Evolutionary conservation across 176 grass and related monocot species (phyloP).

Genomic region (Melocanna baccifera): DNA sequence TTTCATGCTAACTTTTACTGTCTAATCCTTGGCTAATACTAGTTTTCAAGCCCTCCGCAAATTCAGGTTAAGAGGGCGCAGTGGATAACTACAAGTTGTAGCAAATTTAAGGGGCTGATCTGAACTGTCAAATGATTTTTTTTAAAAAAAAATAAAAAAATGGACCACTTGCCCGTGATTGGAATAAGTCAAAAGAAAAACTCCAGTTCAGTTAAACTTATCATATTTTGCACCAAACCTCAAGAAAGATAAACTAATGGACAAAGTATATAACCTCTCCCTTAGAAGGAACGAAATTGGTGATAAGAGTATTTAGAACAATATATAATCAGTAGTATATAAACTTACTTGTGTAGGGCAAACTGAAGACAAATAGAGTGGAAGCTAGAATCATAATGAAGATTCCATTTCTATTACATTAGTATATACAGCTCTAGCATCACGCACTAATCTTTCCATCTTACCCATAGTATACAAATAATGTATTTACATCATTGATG

Average conservation of each 20-base stretch:
- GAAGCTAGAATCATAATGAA: slow-evolving; percentile 8
- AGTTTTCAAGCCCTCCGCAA: background rate
- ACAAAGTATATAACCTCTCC: slow-evolving; percentile 9
- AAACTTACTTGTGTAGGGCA: background rate
- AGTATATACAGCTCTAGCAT: background rate
- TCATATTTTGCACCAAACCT: background rate
- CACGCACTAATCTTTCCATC: background rate
- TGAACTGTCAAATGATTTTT: background rate
- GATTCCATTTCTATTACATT: background rate
- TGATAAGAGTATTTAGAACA: background rate
- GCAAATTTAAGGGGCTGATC: background rate
- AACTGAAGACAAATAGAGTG: slow-evolving; percentile 2
- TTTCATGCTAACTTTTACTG: background rate
- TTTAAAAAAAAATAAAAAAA: background rate
- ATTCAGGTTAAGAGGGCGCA: background rate
- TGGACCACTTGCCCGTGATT: background rate
- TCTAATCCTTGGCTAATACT: background rate
- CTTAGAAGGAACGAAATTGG: background rate
- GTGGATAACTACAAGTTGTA: background rate
- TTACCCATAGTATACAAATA: slow-evolving; percentile 42
- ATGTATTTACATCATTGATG: slow-evolving; percentile 46
- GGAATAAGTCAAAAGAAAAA: background rate
- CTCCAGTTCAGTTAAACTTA: background rate
- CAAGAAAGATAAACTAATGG: background rate
- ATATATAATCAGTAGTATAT: background rate